Conservation (phyloP, 2,329 filamentous ascomycete species). For the Stagonosporopsis cucurbitacearum region DNA sequence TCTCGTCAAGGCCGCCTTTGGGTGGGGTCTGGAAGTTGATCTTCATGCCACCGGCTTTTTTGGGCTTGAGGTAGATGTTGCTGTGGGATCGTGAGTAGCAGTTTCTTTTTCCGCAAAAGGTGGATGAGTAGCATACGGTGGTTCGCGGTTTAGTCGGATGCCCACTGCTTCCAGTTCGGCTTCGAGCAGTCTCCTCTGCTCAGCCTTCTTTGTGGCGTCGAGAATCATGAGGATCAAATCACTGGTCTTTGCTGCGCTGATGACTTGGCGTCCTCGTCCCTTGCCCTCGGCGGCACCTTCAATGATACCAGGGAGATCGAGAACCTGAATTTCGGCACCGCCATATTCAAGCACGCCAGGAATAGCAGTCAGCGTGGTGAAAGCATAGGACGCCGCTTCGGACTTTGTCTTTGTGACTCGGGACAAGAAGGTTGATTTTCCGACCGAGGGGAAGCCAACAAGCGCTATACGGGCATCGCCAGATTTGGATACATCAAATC, state of each 20-base stretch:
- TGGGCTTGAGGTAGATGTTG: conserved; percentile 96
- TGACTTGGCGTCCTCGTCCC: conserved; percentile 92
- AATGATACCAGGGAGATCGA: conserved; percentile 97
- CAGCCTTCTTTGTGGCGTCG: conserved; percentile 94
- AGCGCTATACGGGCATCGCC: conserved; percentile 96
- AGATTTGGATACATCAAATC: conserved; percentile 90
- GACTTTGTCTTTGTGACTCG: conserved; percentile 98
- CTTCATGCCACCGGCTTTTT: conserved; percentile 98
- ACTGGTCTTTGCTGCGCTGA: conserved; percentile 97
- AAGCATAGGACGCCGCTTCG: conserved; percentile 93
- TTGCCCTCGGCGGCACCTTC: conserved; percentile 96
- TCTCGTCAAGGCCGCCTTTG: conserved; percentile 88
- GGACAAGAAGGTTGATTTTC: conserved; percentile 98
- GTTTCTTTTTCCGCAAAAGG: not conserved
- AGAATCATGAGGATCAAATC: conserved; percentile 96
- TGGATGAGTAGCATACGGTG: conserved; percentile 68
- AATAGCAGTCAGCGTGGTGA: conserved; percentile 97
- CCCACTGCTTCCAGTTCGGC: conserved; percentile 94
- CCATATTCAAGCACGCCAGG: conserved; percentile 97
- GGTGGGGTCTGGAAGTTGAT: conserved; percentile 92
- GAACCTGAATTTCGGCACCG: conserved; percentile 95
- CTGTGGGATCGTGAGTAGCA: conserved; percentile 51
- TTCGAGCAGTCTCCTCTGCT: conserved; percentile 88
- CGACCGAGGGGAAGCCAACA: conserved; percentile 98
- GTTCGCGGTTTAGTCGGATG: conserved; percentile 88